Evolutionary conservation across 179 eudicot genomes (phyloP), one percentile per base, ranked within the genome.

Genomic region (Patellifolia procumbens): DNA sequence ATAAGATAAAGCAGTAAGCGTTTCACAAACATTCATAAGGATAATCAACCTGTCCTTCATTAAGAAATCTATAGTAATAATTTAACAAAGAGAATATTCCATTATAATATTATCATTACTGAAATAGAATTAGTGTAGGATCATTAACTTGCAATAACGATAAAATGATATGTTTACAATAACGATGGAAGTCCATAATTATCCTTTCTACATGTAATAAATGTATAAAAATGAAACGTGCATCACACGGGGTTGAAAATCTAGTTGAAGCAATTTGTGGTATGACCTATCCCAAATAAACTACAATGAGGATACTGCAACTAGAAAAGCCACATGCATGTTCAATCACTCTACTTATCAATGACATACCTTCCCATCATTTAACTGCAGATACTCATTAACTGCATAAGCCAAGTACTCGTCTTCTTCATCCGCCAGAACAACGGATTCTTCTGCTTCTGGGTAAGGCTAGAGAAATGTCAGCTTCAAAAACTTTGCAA

Each of bases 371-470:
- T 90, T 86, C 61, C 80, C 83, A 73, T 86, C 92, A 81, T 84
- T 91, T 72, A 95, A 90, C 77, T 86, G 84, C 99, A 95, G 90
- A 81, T 89, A 89, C 83, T 93, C 89, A 69, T 78, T 83, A 69
- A 90, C 88, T 64, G 90, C 88, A 79, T 70, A 87, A 73, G 98
- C 93, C 84, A 95, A 87, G 85, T 90, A 95, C 66, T 95, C 97
- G 65, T 95, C 97, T 84, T 91, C 95, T 86, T 91, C 97, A 69
- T 91, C 97, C 81, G 87, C 97, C 92, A 88, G 88, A 46, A 79
- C 62, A 51, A 53, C 35, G 48, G 43, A 64, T 72, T 45, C 79
- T 76, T 86, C 90, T 34, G 79, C 76, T 80, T 84, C 90, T 87
- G 86, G 61, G 52, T 75, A 62, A 76, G 77, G 59, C 75, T 35